Base-by-base conservation (phyloP, 345 rosid genomes). In the Arabis alpina region DNA sequence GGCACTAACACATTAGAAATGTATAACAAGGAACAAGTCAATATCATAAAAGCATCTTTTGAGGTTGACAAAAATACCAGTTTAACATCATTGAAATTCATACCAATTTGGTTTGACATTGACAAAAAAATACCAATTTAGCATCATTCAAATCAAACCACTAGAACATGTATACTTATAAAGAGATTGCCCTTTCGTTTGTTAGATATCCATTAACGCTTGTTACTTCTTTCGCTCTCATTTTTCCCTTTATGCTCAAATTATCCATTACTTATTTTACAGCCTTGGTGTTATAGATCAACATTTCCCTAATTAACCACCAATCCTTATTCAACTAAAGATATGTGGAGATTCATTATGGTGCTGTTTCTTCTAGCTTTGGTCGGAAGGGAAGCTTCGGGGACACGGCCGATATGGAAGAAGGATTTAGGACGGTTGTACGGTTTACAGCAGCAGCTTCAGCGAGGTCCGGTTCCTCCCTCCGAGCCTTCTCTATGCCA, bases 401-500 rank as follows among this genome's bases (percentile, higher is more conserved):
- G 36, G 34, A 64, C 58, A 48, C 7, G 10, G 5, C 16, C 1
- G 10, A 9, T 53, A 27, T 61, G 55, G 76, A 23, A 6, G 12
- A 47, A 54, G 2, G 70, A 63, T 63, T 54, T 72, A 45, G 56
- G 32, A 24, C 23, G 27, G 12, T 15, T 54, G 4, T 42, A 63
- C 45, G 19, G 41, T 3, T 70, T 15, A 15, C 71, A 72, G 10
- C 73, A 14, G 64, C 76, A 44, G 76, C 82, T 87, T 12, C 81
- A 80, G 6, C 74, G 87, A 57, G 92, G 82, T 24, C 83, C 74
- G 1, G 89, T 82, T 80, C 86, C 92, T 16, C 96, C 96, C 28
- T 82, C 92, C 6, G 80, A 79, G 14, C 85, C 90, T 0, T 89
- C 90, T 48, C 76, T 60, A 4, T 87, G 96, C 72, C 89, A 87